Conservation (phyloP, 2,329 filamentous ascomycete species). For the Amesomyces nigricolor region DNA sequence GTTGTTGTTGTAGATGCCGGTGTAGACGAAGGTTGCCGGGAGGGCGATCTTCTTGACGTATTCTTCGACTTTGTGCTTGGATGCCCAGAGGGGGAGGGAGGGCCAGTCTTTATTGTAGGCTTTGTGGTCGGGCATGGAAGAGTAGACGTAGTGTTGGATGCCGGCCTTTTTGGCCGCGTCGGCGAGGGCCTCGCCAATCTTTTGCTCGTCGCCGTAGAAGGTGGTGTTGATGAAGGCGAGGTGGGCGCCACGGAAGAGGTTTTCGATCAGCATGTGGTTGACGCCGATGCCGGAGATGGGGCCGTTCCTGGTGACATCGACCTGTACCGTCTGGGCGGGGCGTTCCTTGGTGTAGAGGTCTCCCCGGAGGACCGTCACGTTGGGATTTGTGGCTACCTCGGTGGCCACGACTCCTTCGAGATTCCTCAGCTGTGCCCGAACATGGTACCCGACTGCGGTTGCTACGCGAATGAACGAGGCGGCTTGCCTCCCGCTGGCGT, state of each 20-base stretch:
- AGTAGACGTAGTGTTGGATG: constrained; percentile 90
- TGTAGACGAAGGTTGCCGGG: constrained; percentile 88
- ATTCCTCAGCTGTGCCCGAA: constrained; percentile 86
- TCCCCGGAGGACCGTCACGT: constrained; percentile 61
- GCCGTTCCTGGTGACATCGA: constrained; percentile 63
- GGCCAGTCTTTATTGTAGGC: constrained; percentile 73
- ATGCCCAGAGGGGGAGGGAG: constrained; percentile 81
- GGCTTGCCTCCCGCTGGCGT: constrained; percentile 91
- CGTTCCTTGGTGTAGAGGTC: constrained; percentile 56
- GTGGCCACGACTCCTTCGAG: constrained; percentile 81
- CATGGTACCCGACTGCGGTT: constrained; percentile 86
- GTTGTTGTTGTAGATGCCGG: constrained; percentile 98
- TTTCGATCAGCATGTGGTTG: constrained; percentile 65
- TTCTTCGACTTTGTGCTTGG: constrained; percentile 88
- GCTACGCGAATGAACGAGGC: constrained; percentile 93
- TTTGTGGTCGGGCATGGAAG: constrained; percentile 92
- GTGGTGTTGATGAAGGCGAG: constrained; percentile 97
- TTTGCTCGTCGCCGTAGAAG: constrained; percentile 90
- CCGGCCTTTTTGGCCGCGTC: constrained; percentile 81
- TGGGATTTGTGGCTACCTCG: constrained; percentile 75
- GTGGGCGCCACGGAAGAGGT: constrained; percentile 77
- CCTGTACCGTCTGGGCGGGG: constrained; percentile 42
- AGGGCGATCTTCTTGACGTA: constrained; percentile 79
- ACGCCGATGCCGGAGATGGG: constrained; percentile 60
- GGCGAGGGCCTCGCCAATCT: constrained; percentile 81